phyloP scores from a whole-genome alignment of 257 asterid species.

The Solanum etuberosum region DNA sequence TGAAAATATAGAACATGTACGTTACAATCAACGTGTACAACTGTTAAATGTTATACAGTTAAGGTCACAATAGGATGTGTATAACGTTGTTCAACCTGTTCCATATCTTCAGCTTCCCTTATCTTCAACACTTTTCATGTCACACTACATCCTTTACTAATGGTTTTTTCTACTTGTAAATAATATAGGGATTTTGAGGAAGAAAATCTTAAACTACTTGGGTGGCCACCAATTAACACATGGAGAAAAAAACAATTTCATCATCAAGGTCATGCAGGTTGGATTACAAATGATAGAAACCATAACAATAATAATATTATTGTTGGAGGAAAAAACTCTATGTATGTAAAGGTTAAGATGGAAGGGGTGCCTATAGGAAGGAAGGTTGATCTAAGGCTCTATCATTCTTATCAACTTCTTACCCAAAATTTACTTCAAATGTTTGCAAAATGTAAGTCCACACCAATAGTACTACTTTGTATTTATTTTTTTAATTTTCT shows the following conservation, averaged over 20 bases:
- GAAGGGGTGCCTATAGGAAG: constrained; percentile 43
- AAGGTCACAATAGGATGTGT: neutral
- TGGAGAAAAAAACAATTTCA: constrained; percentile 21
- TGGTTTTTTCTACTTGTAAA: neutral
- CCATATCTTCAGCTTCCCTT: neutral
- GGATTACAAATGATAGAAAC: neutral
- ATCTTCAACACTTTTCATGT: neutral
- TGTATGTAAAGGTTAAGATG: constrained; percentile 53
- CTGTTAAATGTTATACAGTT: too few species aligned
- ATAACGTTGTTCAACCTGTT: neutral
- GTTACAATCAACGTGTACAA: neutral
- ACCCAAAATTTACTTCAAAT: constrained; percentile 23
- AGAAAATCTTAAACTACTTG: constrained; percentile 4
- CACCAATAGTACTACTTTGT: neutral
- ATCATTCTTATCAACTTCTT: constrained; percentile 26
- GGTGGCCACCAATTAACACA: constrained; percentile 40
- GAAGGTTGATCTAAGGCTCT: constrained; percentile 30
- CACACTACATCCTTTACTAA: neutral
- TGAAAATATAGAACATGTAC: too few species aligned
- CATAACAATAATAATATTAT: neutral
- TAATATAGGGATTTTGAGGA: constrained; percentile 13
- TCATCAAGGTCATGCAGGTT: constrained; percentile 2
- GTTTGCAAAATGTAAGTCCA: constrained; percentile 31
- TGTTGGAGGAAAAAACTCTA: constrained; percentile 6
- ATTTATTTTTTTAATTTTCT: too few species aligned